Conservation (phyloP, 768 basidiomycete species). For the Trametopsis cervina region DNA sequence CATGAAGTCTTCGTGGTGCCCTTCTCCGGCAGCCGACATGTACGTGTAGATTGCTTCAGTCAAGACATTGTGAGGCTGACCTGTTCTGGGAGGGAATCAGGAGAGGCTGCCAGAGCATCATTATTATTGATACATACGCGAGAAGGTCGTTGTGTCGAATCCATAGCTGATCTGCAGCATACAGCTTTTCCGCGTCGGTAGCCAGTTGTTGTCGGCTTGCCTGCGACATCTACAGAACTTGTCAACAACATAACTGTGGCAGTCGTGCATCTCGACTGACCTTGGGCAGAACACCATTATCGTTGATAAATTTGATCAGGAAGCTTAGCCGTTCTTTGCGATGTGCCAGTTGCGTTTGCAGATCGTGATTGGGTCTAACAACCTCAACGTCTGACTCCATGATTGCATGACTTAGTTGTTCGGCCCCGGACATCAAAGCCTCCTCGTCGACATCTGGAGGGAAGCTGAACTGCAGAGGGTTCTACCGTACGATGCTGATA, state of each 20-base stretch:
- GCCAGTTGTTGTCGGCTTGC: conserved; percentile 66
- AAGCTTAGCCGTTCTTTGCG: conserved; percentile 73
- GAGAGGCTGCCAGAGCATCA: neutral
- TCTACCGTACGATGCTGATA: conserved; percentile 30
- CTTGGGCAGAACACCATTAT: conserved; percentile 74
- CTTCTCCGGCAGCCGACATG: conserved; percentile 53
- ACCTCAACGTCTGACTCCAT: conserved; percentile 68
- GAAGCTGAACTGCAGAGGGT: conserved; percentile 75
- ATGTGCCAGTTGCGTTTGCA: conserved; percentile 68
- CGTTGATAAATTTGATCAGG: conserved; percentile 86
- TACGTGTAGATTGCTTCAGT: conserved; percentile 64
- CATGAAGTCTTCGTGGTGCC: conserved; percentile 65
- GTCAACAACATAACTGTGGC: too few relatives aligned
- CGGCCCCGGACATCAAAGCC: conserved; percentile 72
- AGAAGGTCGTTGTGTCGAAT: conserved; percentile 61
- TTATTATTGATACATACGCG: conserved; percentile 31
- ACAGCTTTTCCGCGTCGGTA: conserved; percentile 81
- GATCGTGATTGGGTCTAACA: conserved; percentile 70
- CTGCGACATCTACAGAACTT: conserved; percentile 74
- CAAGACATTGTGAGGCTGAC: conserved; percentile 54
- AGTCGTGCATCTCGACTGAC: conserved; percentile 29
- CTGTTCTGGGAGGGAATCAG: conserved; percentile 31
- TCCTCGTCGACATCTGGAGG: conserved; percentile 76
- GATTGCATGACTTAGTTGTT: conserved; percentile 64
- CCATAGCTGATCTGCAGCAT: conserved; percentile 80